These are phyloP conservation scores for Leptographium procerum DNA, from an alignment of 2,329 filamentous ascomycete species.

Conservation along the genomic window DNA sequence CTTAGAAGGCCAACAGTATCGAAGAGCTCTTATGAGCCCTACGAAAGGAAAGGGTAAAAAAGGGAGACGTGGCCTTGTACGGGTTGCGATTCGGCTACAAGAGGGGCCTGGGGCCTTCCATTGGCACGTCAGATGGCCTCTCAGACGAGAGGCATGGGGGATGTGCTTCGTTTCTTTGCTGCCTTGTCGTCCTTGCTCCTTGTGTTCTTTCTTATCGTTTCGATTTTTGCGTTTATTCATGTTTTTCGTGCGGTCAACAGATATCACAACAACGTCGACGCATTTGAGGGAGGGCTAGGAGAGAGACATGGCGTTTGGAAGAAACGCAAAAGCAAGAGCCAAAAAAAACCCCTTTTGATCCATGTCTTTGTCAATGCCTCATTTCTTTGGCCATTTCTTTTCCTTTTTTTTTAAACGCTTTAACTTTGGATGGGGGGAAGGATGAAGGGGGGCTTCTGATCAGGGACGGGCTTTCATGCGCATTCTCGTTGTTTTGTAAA, in stretches of 20 bases:
- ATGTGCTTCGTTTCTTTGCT: not conserved
- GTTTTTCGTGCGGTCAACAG: not conserved
- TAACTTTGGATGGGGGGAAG: not conserved
- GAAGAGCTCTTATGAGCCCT: not conserved
- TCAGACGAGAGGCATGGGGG: not conserved
- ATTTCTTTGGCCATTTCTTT: not conserved
- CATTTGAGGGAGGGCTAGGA: not conserved
- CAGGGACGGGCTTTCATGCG: not conserved
- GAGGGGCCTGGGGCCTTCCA: no score
- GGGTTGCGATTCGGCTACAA: not conserved
- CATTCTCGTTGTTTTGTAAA: conserved; percentile 2
- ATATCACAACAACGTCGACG: not conserved
- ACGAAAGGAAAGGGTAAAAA: no score
- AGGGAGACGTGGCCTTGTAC: not conserved
- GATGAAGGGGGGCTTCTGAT: not conserved
- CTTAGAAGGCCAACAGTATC: not conserved
- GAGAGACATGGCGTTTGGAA: conserved; percentile 10
- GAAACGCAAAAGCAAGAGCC: conserved; percentile 2
- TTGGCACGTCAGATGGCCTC: not conserved
- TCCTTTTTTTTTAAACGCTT: not conserved
- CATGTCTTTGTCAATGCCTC: not conserved
- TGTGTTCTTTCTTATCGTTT: not conserved
- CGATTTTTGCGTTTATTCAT: not conserved
- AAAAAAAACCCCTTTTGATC: not conserved
- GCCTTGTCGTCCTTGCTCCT: not conserved